Evolutionary conservation across 1,139 yeast genomes (phyloP), one percentile per base, ranked within the genome.

Genomic region (Saccharomyces pastorianus): DNA sequence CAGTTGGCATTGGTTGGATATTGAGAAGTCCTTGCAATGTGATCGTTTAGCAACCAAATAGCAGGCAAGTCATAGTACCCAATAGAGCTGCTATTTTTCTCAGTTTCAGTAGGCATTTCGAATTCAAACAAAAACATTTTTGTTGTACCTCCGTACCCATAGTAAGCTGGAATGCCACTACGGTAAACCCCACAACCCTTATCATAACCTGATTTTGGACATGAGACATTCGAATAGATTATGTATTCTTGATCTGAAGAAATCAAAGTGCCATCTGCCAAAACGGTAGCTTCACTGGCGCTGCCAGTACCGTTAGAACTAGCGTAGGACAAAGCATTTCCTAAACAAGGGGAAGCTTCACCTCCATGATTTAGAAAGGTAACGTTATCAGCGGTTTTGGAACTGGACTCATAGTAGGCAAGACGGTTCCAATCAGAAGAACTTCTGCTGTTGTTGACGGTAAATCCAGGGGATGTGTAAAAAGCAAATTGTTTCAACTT

Each of bases 21-120:
- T 73, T 85, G 91, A 53, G 87, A 76, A 55, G 91, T 85, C 78
- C 93, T 82, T 70, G 91, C 87, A 65, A 85, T 83, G 70, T 83
- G 81, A 54, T 88, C 88, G 67, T 85, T 85, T 68, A 85, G 73
- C 63, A 85, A 75, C 70, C 93, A 85, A 62, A 85, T 80, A 54
- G 90, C 91, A 51, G 93, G 90, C 85, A 85, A 77, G 69, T 85
- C 85, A 53, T 73, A 71, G 57, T 61, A 65, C 17, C 59, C 63
- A 54, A 64, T 58, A 51, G 76, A 73, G 41, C 76, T 62, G 52
- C 75, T 75, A 58, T 72, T 71, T 25, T 59, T 55, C 23, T 61
- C 61, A 1, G 72, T 59, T 58, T 78, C 81, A 51, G 71, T 65
- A 58, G 90, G 90, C 81, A 83, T 81, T 63, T 75, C 73, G 69